Base-by-base conservation (phyloP, 768 basidiomycete genomes). In the Mycena albidolilacea region DNA sequence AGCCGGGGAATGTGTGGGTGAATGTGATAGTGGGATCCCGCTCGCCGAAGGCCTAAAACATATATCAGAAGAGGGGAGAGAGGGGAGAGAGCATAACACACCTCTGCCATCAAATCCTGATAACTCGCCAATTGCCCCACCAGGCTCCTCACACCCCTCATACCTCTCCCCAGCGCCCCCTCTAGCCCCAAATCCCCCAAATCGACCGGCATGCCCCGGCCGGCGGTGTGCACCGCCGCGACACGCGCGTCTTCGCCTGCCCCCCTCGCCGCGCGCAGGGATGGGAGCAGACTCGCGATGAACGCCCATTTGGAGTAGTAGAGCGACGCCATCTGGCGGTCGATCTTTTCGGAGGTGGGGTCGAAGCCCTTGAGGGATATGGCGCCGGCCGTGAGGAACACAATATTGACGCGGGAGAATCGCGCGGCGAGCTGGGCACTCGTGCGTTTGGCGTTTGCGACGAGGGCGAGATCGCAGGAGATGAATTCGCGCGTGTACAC, bases 251-350 rank as follows among this genome's bases (percentile, higher is more conserved):
- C 83, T 68, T 84, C 81, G 11, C 81, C 82, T 2, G 77, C 78
- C 4, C 78, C 81, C 37, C 73, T 77, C n/a, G 83, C 83, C 55
- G 77, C 80, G 43, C 69, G 72, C 39, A 84, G 74, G 1, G 77
- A 55, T 1, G 81, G 82, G 3, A 81, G 67, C 5, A 85, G 74
- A n/a, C 43, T 81, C 84, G 60, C 63, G 57, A 79, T 77, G 72
- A 84, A 83, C 65, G 81, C 81, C 80, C 80, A 83, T 21, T 83
- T 74, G 64, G 80, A 74, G 69, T 85, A 84, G 69, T 83, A 83
- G 37, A 82, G 78, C 71, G 82, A 54, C 10, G 79, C 80, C 23
- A 84, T 68, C 70, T 82, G 81, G 52, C 73, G 67, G 70, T 84
- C 84, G 39, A 84, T 79, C 5, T 83, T 82, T 72, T 85, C 84